Percentiles rank a stretch among this genome's conserved stretches.
Evolutionary conservation across 192 early-diverging fungal genomes (phyloP).

Genomic region (Umbelopsis sp.): DNA sequence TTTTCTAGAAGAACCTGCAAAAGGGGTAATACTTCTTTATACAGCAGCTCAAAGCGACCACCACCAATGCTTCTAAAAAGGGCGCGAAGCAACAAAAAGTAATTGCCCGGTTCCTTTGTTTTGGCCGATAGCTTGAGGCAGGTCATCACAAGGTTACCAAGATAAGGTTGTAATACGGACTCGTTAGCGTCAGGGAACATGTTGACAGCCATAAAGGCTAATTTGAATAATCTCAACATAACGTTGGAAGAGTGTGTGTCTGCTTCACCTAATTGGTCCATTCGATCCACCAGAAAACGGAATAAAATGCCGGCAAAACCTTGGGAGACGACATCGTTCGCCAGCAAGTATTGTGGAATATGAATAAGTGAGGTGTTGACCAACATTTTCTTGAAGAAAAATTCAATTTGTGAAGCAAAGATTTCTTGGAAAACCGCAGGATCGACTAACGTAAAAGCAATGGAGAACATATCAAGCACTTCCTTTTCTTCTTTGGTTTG

Average conservation of each 20-base stretch:
- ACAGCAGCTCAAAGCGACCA: conserved; percentile 92
- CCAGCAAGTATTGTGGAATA: conserved; percentile 88
- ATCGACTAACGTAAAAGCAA: conserved; percentile 81
- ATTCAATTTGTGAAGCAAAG: conserved; percentile 87
- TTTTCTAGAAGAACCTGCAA: conserved; percentile 90
- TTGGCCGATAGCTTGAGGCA: conserved; percentile 83
- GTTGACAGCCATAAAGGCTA: conserved; percentile 92
- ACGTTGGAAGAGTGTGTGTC: conserved; percentile 66
- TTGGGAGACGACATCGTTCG: conserved; percentile 73
- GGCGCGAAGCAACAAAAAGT: conserved; percentile 87
- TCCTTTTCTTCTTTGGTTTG: conserved; percentile 90
- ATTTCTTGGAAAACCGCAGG: conserved; percentile 94
- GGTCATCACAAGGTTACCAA: conserved; percentile 86
- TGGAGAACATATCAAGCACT: conserved; percentile 86
- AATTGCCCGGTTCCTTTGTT: conserved; percentile 87
- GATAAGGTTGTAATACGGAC: conserved; percentile 88
- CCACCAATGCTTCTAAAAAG: conserved; percentile 97
- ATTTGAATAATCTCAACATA: conserved; percentile 91
- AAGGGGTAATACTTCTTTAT: conserved; percentile 94
- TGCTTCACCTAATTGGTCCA: conserved; percentile 75
- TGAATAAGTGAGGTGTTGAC: conserved; percentile 75
- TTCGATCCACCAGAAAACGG: conserved; percentile 74
- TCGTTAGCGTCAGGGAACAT: conserved; percentile 93
- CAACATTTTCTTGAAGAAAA: conserved; percentile 83
- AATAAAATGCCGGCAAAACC: conserved; percentile 80